Percentiles rank a stretch among this genome's conserved stretches.
These are phyloP conservation scores for Posidonia oceanica DNA, from an alignment of 116 monocot species.

Conservation along the genomic window DNA sequence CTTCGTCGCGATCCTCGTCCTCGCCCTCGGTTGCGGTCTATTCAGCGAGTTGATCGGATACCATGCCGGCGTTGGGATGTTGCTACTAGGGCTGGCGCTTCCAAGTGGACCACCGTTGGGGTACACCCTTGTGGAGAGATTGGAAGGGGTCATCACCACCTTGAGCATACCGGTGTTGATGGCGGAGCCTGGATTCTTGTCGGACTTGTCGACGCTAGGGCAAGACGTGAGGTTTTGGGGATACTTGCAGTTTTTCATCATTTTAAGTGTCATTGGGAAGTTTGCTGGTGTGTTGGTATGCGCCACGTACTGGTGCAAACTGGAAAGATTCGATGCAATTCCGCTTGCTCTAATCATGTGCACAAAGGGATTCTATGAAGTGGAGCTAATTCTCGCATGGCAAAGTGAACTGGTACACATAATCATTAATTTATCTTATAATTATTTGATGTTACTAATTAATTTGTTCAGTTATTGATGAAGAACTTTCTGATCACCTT, in stretches of 20 bases:
- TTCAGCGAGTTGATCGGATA: constrained; percentile 22
- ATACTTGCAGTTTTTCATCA: constrained; percentile 8
- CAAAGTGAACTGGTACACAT: not conserved
- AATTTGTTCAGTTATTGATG: not conserved
- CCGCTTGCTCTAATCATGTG: constrained; percentile 29
- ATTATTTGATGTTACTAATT: not conserved
- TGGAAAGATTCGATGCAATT: constrained; percentile 18
- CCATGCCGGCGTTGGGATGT: constrained; percentile 22
- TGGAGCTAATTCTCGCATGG: constrained; percentile 10
- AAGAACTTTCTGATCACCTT: not conserved
- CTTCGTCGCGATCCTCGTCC: constrained; percentile 20
- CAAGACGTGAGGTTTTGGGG: not conserved
- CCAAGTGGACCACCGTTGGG: constrained; percentile 68
- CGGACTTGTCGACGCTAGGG: constrained; percentile 5
- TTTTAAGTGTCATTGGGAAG: constrained; percentile 12
- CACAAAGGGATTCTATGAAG: constrained; percentile 34
- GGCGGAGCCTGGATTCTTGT: constrained; percentile 20
- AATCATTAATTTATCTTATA: not conserved
- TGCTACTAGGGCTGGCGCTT: constrained; percentile 36
- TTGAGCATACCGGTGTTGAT: constrained; percentile 39
- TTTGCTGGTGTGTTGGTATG: constrained; percentile 15
- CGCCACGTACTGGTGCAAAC: constrained; percentile 21
- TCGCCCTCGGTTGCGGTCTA: constrained; percentile 16
- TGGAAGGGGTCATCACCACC: constrained; percentile 21
- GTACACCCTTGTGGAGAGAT: constrained; percentile 37